Base-by-base conservation (phyloP, 768 basidiomycete species). In the Russula abietina region DNA sequence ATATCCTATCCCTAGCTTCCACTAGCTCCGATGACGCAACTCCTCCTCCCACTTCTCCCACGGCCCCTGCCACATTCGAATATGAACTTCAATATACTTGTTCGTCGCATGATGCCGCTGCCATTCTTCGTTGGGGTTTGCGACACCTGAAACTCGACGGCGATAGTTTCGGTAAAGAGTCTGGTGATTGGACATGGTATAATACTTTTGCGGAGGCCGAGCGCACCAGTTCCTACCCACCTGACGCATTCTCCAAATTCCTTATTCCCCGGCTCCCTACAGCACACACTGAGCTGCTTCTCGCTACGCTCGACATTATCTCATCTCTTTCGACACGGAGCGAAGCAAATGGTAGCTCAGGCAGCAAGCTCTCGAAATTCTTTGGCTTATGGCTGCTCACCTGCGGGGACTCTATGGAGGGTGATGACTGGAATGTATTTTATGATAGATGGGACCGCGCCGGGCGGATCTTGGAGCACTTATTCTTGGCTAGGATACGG, bases 71-170 rank as follows among this genome's bases (percentile, higher is more conserved):
- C 9, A 71, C 80, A 38, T 90, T 92, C 67, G 81, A 84, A 69
- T 79, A 82, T 12, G 88, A 89, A 73, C 75, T 91, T 52, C 76
- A 77, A 55, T 85, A 80, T 64, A 81, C 85, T 4, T 81, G 83
- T 36, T 86, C 85, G 38, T 83, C 87, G 1, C 86, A 91, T 59
- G 91, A 92, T 70, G 79, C 89, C 52, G 89, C 91, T 17, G 85
- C 89, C 28, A 86, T 91, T 17, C 77, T 92, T 19, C 85, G 91
- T 49, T 92, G 91, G 91, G 88, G 81, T 39, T 72, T 92, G 32
- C 84, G 90, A 33, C 90, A 92, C 70, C 76, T 91, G 49, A 76
- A 82, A 32, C 75, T 91, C 6, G 82, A 87, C 32, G 79, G 80
- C 5, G 73, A 75, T 24, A 76, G 75, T 17, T 89, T 91, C 65